Percentiles rank a stretch among this genome's conserved stretches.
Conservation (phyloP, 768 basidiomycete genomes). For the Crepidotus variabilis region DNA sequence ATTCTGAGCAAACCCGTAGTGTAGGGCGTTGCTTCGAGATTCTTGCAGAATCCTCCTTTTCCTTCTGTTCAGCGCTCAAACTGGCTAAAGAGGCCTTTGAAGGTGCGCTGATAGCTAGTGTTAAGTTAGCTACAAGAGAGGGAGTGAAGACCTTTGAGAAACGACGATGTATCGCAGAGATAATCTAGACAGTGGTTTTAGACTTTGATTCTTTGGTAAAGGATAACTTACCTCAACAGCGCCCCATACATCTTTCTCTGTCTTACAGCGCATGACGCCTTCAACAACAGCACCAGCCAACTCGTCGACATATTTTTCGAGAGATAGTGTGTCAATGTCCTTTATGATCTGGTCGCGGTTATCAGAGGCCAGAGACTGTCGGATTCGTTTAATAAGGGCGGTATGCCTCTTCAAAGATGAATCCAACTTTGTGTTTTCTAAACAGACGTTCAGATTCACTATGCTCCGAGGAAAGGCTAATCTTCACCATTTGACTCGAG, state of each 20-base stretch:
- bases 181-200: constrained; percentile 51
- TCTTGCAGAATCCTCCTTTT: constrained; percentile 86
- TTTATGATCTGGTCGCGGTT: constrained; percentile 86
- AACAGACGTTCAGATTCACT: background rate
- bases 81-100: constrained; percentile 51
- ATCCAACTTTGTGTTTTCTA: constrained; percentile 78
- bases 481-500: background rate
- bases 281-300: constrained; percentile 85
- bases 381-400: constrained; percentile 89
- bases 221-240: constrained; percentile 77
- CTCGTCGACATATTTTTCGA: constrained; percentile 97
- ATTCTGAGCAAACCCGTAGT: constrained; percentile 83
- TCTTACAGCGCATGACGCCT: constrained; percentile 83
- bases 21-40: constrained; percentile 81
- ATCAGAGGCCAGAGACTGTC: constrained; percentile 78
- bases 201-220: background rate
- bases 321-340: constrained; percentile 83
- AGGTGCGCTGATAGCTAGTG: constrained; percentile 55
- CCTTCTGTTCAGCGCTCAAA: constrained; percentile 73
- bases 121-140: constrained; percentile 56
- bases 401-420: constrained; percentile 96
- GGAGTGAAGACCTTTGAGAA: constrained; percentile 81
- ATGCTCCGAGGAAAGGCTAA: background rate
- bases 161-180: constrained; percentile 84
- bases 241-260: constrained; percentile 87